These are phyloP conservation scores for Diaporthe amygdali DNA, from an alignment of 2,329 filamentous ascomycete genomes.

Conservation along the genomic window DNA sequence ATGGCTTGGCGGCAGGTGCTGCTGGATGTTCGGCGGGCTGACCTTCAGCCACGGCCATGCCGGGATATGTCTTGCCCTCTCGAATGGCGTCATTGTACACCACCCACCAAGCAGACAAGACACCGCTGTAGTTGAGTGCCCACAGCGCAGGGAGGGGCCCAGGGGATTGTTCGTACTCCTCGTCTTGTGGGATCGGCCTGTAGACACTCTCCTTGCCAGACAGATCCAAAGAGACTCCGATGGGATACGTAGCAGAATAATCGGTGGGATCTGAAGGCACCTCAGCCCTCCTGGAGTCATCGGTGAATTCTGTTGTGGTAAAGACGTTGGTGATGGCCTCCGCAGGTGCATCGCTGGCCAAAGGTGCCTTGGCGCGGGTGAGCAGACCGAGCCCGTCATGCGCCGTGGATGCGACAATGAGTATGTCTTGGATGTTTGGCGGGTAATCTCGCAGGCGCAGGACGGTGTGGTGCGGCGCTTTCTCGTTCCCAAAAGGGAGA, in stretches of 20 bases:
- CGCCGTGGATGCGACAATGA: constrained; percentile 83
- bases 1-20: constrained; percentile 35
- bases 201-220: constrained; percentile 80
- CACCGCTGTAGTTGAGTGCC: constrained; percentile 86
- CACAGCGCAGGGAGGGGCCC: constrained; percentile 84
- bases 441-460: constrained; percentile 80
- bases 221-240: constrained; percentile 85
- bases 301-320: constrained; percentile 72
- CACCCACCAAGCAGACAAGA: constrained; percentile 88
- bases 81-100: constrained; percentile 88
- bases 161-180: constrained; percentile 78
- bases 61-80: constrained; percentile 74
- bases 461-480: constrained; percentile 77
- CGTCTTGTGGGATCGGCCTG: constrained; percentile 77
- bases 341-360: constrained; percentile 65
- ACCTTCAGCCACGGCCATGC: constrained; percentile 60
- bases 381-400: constrained; percentile 81
- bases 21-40: constrained; percentile 40
- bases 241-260: constrained; percentile 73
- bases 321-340: constrained; percentile 71
- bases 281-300: constrained; percentile 76
- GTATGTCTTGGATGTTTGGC: constrained; percentile 78
- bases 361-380: constrained; percentile 71
- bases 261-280: constrained; percentile 71
- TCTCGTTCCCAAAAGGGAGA: constrained; percentile 70